These are phyloP conservation scores for Glarea lozoyensis DNA, from an alignment of 495 filamentous ascomycete genomes.

Conservation along the genomic window DNA sequence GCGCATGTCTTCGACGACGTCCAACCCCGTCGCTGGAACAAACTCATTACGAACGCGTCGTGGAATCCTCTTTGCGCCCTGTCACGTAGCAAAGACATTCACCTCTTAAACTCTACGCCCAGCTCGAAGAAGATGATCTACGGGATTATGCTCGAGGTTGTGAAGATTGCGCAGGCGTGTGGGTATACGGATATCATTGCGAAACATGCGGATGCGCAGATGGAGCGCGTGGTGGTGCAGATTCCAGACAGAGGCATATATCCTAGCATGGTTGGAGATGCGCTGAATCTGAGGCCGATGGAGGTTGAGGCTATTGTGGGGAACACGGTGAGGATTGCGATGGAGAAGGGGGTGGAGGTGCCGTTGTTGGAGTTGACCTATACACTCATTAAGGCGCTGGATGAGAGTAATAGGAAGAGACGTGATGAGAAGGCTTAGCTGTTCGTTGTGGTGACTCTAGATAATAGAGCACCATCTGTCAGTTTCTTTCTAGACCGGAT, in stretches of 20 bases:
- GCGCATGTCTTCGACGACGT: conserved; percentile 34
- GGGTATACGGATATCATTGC: conserved; percentile 33
- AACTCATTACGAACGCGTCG: conserved; percentile 39
- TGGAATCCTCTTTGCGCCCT: conserved; percentile 47
- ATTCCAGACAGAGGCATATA: conserved; percentile 31
- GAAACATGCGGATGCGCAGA: conserved; percentile 26
- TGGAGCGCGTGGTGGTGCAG: conserved; percentile 27
- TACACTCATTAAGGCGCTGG: conserved; percentile 24
- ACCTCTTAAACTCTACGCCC: conserved; percentile 29
- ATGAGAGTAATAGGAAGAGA: too few relatives aligned
- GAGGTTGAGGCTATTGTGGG: conserved; percentile 48
- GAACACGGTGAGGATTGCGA: conserved; percentile 35
- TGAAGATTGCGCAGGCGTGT: conserved; percentile 31
- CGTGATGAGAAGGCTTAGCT: too few relatives aligned
- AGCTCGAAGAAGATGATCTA: conserved; percentile 27
- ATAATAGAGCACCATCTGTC: too few relatives aligned
- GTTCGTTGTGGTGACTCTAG: too few relatives aligned
- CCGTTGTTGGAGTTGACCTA: conserved; percentile 38
- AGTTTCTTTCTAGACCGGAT: too few relatives aligned
- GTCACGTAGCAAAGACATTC: conserved; percentile 31
- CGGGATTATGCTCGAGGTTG: conserved; percentile 43
- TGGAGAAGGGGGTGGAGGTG: conserved; percentile 28
- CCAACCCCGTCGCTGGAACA: conserved; percentile 42
- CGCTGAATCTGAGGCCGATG: conserved; percentile 32
- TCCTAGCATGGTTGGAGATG: conserved; percentile 47